Base-by-base conservation (phyloP, 805 yeast genomes). In the Starmerella gropengiesseri region DNA sequence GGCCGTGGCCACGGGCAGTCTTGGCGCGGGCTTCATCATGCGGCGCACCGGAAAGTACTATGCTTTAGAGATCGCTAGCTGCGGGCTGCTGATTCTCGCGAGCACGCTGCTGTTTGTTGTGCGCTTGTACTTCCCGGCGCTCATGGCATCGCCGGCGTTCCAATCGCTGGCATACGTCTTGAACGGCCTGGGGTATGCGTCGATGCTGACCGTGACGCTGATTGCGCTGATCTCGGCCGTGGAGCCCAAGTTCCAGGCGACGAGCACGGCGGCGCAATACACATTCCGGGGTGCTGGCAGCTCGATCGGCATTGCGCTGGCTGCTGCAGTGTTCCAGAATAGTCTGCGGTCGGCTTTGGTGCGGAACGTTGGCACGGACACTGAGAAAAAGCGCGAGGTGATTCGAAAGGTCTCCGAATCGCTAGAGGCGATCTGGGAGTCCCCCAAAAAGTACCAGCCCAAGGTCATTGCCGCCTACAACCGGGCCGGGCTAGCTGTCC, bases 231-330 rank as follows among this genome's bases (percentile, higher is more conserved):
- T 84, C 41, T 78, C 91, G 0, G 74, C 91, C 1, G 91, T 80
- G 2, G 77, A 81, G 8, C 60, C 66, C 18, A 69, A 72, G 40
- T 72, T 69, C 55, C 94, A 84, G 60, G 94, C 95, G 1, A 71
- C 85, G 17, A 80, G 89, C 2, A 86, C 95, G 0, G 82, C 94
- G 0, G 81, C 87, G 45, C 94, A 84, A 56, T 86, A 87, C 59
- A 86, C 87, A 0, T 84, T 81, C 65, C 70, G 94, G 55, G 78
- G 89, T 8, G 78, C 86, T 1, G 94, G 94, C 0, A 79, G 89
- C n/a, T 81, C 91, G 0, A 61, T 83, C 37, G 94, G 94, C 29
- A 86, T 84, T 13, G 66, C 87, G 1, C 52, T 77, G 11, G 77
- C 82, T 0, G 70, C 81, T 17, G 77, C 85, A 3, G 65, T 79